Base-by-base conservation (phyloP, 257 asterid genomes). In the Nicotiana noctiflora region DNA sequence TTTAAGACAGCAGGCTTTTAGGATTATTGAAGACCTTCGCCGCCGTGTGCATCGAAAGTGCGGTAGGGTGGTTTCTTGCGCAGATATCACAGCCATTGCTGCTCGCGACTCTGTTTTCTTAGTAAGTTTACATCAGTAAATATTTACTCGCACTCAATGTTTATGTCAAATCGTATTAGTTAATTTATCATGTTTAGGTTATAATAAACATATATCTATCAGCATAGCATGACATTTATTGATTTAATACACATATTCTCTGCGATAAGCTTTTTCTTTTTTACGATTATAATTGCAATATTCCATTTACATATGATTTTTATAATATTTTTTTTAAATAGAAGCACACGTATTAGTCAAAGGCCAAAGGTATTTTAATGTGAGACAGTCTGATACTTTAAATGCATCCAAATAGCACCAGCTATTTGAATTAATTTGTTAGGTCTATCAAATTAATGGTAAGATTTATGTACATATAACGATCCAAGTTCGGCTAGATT, bases 61-160 rank as follows among this genome's bases (percentile, higher is more conserved):
- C 31, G 84, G 88, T n/a, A 66, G 76, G 21, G 81, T 82, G 4
- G 88, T 85, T 13, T 84, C 87, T 2, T 84, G 85, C 12, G 80
- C 87, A 4, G 83, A 84, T 72, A 79, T 84, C 15, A 56, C 77
- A 14, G 76, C 87, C 1, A 15, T 84, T 8, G 83, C 87, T 29
- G 87, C 87, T 25, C 79, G 87, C 9, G 87, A 80, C 12, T 14
- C 88, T 1, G 86, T 85, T 57, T 19, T 64, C 14, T n/a, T 85
- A n/a, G 88, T 85, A 66, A 51, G 52, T 19, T 7, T 0, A 5
- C 1, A 8, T 40, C 46, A 37, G 0, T 40, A 8, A 40, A 7
- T 1, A 7, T 1, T 40, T 40, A 40, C 11, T 40, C 11, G 46
- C 46, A 40, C 11, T 1, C 9, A 7, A 7, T 37, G 10, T 37